Base-by-base conservation (phyloP, 208 protist species). In the Endotrypanum monterogeii region DNA sequence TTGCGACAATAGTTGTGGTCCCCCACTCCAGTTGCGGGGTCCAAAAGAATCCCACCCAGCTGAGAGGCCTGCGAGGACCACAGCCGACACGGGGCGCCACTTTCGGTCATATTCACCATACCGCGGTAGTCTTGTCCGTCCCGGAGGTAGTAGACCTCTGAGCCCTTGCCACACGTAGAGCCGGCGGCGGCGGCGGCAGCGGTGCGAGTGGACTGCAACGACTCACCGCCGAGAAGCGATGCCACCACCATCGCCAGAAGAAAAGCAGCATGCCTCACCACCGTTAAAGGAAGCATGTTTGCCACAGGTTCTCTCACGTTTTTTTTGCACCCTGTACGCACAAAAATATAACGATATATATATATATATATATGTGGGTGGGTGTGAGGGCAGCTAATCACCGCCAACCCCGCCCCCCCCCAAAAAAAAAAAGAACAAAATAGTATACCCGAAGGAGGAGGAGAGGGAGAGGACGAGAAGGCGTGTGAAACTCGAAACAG, bases 1-100 rank as follows among this genome's bases (percentile, higher is more conserved):
- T 95, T 91, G 62, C 91, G 86, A 79, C 91, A 95, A 77, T 89
- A 86, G 81, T 87, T 91, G 80, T 93, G 87, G 69, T 85, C 72
- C 37, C 91, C 89, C 14, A 95, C 80, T 5, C 87, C 89, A 3
- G 62, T 71, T 3, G 80, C 78, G 14, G 67, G 28, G 60, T 86
- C 70, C 0, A 85, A 58, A 11, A 83, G 73, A 16, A 72, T 77
- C n/a, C 70, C 79, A 73, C 93, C 84, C 8, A 54, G 35, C 57
- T 87, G 65, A 6, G 86, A 85, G 1, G 48, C 57, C 74, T 89
- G 84, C 67, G 67, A 57, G 28, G 67, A 73, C 91, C 87, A 92
- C 48, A 58, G 71, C 71, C 90, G 87, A 74, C 91, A 94, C 41
- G 73, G 48, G 67, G 82, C 56, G 52, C 91, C 91, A 9, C 44